Base-by-base conservation (phyloP, 768 basidiomycete species). In the Serendipita vermifera region DNA sequence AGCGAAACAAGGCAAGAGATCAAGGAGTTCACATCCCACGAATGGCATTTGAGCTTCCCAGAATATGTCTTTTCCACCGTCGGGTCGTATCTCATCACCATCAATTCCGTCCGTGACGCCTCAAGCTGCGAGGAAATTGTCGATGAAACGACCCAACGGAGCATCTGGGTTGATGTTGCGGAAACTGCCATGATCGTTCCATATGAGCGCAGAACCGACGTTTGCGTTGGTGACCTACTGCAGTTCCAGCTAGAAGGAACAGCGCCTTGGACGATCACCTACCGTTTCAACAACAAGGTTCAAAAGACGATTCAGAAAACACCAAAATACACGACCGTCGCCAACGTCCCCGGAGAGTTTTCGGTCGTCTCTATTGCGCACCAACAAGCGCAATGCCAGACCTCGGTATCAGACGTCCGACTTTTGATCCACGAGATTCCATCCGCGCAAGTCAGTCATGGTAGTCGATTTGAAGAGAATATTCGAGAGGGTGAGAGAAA, bases 211-310 rank as follows among this genome's bases (percentile, higher is more conserved):
- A 76, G 80, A 57, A 75, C 75, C 61, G 83, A 98, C 64, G 82
- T 86, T 59, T 99, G 96, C 69, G 85, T 88, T 1, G 94, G 93
- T 6, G 91, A 97, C 58, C 75, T 81, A 27, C 75, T 87, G 6
- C 89, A 89, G 60, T 98, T 96, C 75, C 83, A 93, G 65, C 73
- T 99, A 14, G 90, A 96, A 68, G 96, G 96, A 39, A 86, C 80
- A 31, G 85, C 92, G 14, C 91, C 94, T 3, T 98, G 92, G 91
- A 83, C 79, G 3, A 79, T 97, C 54, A 82, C 82, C 58, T 93
- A 93, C 67, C 78, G 80, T 32, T 78, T 90, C 66, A 84, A 90
- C 58, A 82, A 83, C 53, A 87, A 83, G 67, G 66, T 75, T 15
- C 75, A 84, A 63, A 77, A 76, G 6, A 85, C 87, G 59, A 83